phyloP scores from a whole-genome alignment of 164 flowering plant genomes.

The Liquidambar formosana region DNA sequence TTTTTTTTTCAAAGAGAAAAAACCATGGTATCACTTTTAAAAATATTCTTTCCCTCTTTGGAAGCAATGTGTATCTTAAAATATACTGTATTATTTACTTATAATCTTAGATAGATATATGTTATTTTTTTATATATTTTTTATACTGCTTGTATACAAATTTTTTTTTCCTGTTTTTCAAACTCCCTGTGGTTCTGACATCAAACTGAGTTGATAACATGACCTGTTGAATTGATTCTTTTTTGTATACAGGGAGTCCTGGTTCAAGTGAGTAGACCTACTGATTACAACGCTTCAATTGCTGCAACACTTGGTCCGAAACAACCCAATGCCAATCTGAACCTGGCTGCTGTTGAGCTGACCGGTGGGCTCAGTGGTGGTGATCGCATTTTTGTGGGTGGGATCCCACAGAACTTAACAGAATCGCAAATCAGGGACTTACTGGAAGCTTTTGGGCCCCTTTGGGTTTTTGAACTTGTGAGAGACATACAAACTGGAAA shows the following conservation, averaged over 20 bases:
- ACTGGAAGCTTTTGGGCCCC: slow-evolving; percentile 92
- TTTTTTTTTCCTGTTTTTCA: too few relatives aligned
- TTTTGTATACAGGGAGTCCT: slow-evolving; percentile 72
- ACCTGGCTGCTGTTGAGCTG: slow-evolving; percentile 91
- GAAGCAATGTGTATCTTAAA: too few relatives aligned
- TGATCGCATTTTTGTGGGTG: slow-evolving; percentile 97
- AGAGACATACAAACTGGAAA: slow-evolving; percentile 99
- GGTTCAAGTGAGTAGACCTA: slow-evolving; percentile 97
- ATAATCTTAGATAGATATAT: too few relatives aligned
- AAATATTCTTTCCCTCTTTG: too few relatives aligned
- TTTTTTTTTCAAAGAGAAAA: too few relatives aligned
- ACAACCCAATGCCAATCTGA: slow-evolving; percentile 88
- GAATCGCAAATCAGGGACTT: slow-evolving; percentile 95
- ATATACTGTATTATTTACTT: too few relatives aligned
- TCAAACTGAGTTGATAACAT: neutral
- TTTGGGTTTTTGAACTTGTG: slow-evolving; percentile 95
- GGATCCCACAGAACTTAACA: slow-evolving; percentile 94
- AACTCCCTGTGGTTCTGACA: neutral
- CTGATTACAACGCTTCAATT: slow-evolving; percentile 97
- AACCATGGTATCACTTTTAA: too few relatives aligned
- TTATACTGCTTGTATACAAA: too few relatives aligned
- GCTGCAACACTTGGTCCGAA: slow-evolving; percentile 99
- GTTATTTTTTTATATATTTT: too few relatives aligned
- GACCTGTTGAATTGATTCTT: neutral
- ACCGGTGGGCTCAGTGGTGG: slow-evolving; percentile 98